Conservation (phyloP, 1,284 basidiomycete genomes). For the Cryptococcus deneoformans region DNA sequence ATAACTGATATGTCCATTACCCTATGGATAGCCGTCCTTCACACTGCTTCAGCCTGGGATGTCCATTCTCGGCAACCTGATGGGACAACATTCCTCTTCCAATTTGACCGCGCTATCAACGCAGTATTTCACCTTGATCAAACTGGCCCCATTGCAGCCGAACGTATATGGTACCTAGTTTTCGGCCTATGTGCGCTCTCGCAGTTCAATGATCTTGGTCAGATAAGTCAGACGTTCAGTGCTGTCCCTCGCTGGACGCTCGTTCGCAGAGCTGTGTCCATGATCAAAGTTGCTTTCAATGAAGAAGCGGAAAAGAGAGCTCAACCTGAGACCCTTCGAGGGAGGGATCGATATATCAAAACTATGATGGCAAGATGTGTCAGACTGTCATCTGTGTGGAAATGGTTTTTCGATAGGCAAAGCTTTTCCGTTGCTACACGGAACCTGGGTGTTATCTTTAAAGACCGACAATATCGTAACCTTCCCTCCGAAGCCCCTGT, state of each 20-base stretch:
- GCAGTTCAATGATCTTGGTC: constrained; percentile 71
- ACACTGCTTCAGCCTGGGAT: constrained; percentile 49
- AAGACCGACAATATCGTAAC: constrained; percentile 73
- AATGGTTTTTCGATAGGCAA: constrained; percentile 66
- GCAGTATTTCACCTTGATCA: constrained; percentile 26
- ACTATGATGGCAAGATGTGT: constrained; percentile 72
- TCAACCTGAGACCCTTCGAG: constrained; percentile 54
- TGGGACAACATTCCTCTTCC: constrained; percentile 47
- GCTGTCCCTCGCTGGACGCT: constrained; percentile 68
- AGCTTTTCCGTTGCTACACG: constrained; percentile 62
- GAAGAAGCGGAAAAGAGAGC: constrained; percentile 54
- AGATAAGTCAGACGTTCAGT: constrained; percentile 39
- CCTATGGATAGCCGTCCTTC: constrained; percentile 73
- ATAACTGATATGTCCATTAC: constrained; percentile 58
- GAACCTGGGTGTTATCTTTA: constrained; percentile 72
- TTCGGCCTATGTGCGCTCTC: constrained; percentile 71
- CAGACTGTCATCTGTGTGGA: constrained; percentile 66
- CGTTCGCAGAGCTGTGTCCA: constrained; percentile 59
- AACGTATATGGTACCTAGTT: constrained; percentile 68
- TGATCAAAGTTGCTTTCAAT: constrained; percentile 60
- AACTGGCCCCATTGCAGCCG: constrained; percentile 57
- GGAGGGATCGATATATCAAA: constrained; percentile 72
- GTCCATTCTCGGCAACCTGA: constrained; percentile 10
- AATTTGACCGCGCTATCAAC: constrained; percentile 47
- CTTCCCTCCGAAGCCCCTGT: constrained; percentile 64